These are phyloP conservation scores for Cyclotella baltica DNA, from an alignment of 108 stramenopile genomes.

Conservation along the genomic window DNA sequence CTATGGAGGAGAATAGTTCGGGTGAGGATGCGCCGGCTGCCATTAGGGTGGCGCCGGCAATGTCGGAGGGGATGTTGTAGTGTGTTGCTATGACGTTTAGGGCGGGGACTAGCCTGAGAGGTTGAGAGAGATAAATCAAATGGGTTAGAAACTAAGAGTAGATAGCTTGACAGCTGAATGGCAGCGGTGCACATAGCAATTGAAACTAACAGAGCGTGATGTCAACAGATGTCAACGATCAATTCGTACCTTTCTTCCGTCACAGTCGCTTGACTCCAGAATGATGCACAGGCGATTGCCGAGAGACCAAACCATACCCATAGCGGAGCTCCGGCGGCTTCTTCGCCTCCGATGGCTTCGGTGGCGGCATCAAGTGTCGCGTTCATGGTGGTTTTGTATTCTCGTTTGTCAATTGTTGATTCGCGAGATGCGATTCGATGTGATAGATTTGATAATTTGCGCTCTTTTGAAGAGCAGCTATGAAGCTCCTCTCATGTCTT, in stretches of 20 bases:
- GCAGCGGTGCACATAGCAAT: too few relatives aligned
- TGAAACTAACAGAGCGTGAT: too few relatives aligned
- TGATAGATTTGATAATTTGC: neutral
- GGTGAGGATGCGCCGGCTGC: slow-evolving; percentile 86
- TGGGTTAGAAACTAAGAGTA: too few relatives aligned
- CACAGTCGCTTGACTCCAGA: slow-evolving; percentile 15
- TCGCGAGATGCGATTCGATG: neutral
- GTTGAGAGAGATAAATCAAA: too few relatives aligned
- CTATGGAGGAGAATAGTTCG: slow-evolving; percentile 68
- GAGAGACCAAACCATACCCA: slow-evolving; percentile 15
- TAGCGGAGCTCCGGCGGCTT: neutral
- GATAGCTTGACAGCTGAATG: too few relatives aligned
- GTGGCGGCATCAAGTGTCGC: neutral
- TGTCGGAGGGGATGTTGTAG: slow-evolving; percentile 19
- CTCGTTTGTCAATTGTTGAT: neutral
- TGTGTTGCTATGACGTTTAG: slow-evolving; percentile 28
- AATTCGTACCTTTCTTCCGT: slow-evolving; percentile 11
- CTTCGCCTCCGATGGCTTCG: neutral
- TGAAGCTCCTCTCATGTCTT: too few relatives aligned
- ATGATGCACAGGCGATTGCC: slow-evolving; percentile 8
- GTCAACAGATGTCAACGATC: neutral
- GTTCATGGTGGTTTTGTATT: neutral
- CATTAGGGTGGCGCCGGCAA: slow-evolving; percentile 76
- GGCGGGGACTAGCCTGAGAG: slow-evolving; percentile 19
- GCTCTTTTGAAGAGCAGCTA: neutral